Evolutionary conservation across 2,329 filamentous ascomycete species (phyloP), one percentile per base, ranked within the genome.

Genomic region (Ophiocordyceps robertsii): DNA sequence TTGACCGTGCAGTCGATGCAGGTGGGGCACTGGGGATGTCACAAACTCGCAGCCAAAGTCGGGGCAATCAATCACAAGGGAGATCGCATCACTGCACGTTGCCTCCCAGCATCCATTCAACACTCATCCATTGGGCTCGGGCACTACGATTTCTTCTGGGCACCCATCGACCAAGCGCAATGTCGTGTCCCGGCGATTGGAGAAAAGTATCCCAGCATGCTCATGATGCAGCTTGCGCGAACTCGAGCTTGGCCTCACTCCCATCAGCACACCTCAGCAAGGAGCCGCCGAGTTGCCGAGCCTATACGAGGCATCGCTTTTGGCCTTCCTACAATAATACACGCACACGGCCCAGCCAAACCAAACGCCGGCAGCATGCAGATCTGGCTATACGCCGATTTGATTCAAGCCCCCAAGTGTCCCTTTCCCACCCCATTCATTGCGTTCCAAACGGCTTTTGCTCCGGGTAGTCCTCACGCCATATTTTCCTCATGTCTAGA

Each of bases 401-500:
- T 56, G 45, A 48, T 54, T 53, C 55, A 55, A 40, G 42, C 40
- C 49, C 38, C 40, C 33, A 36, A 47, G 40, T 35, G 49, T 42
- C 41, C 41, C 40, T 39, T 43, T 45, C 40, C 36, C 42, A 44
- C 35, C 29, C 27, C n/a, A 17, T 38, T 37, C 27, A 45, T 45
- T 41, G 17, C 24, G 19, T 43, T 52, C 52, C 58, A 41, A 62
- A 51, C 11, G 59, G 49, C 44, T 56, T 62, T 40, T 61, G 56
- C 24, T 51, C 53, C 9, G 59, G 55, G 46, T 61, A 60, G 17
- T 66, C 63, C 31, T 64, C 52, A 29, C 57, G 58, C 63, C 65
- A 68, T 51, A 72, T 61, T 24, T 57, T 60, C 48, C 61, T 65
- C 55, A 73, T 67, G 42, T 69, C 70, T 73, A 24, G 4, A 21